Conservation (phyloP, 345 rosid species). For the Camelina sativa region DNA sequence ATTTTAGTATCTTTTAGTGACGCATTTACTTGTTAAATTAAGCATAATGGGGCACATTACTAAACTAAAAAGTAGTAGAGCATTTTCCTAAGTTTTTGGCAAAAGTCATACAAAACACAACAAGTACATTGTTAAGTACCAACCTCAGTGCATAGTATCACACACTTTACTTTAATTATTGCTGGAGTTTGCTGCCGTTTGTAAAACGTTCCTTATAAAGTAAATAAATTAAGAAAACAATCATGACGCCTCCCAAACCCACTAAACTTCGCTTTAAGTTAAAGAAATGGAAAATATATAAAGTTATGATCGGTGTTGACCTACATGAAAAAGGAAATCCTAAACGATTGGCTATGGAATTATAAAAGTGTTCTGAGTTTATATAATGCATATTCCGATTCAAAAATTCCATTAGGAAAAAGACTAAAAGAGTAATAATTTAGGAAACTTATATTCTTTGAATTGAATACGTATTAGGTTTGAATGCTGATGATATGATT, state of each 20-base stretch:
- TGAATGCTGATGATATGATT: neutral
- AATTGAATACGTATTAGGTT: constrained; percentile 1
- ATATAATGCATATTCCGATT: constrained; percentile 9
- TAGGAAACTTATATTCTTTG: neutral
- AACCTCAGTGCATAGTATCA: neutral
- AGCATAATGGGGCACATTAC: constrained; percentile 10
- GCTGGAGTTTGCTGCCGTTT: neutral
- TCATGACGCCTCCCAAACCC: neutral
- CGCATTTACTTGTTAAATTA: neutral
- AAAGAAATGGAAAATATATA: constrained; percentile 4
- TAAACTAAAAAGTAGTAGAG: neutral
- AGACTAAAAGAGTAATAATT: too few relatives aligned
- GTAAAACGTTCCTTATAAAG: constrained; percentile 2
- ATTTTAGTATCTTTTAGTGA: neutral
- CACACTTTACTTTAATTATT: constrained; percentile 1
- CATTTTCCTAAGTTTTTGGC: constrained; percentile 26
- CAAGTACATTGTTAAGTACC: constrained; percentile 33
- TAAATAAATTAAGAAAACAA: neutral
- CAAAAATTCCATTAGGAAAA: neutral
- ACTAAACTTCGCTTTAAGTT: constrained; percentile 7
- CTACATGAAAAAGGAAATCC: neutral
- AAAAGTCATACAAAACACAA: neutral
- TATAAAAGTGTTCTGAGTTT: too few relatives aligned
- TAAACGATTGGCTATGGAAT: neutral
- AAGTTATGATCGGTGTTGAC: constrained; percentile 23